Evolutionary conservation across 1,139 yeast genomes (phyloP).

Genomic region (Hyphopichia khmerensis): DNA sequence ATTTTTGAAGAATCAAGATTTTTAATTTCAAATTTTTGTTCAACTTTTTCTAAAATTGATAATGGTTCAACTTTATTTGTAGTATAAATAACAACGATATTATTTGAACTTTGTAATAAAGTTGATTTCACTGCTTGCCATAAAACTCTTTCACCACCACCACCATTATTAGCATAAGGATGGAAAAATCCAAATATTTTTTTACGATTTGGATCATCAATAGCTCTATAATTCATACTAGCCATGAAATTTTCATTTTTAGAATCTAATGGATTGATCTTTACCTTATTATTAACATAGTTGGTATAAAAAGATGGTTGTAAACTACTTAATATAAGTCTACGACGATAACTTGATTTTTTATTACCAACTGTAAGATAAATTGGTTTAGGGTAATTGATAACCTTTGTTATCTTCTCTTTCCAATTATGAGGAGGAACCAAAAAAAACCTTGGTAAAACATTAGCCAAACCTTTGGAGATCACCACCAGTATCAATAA

Average conservation of each 20-base stretch:
- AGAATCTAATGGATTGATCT: conserved; percentile 33
- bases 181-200: conserved; percentile 83
- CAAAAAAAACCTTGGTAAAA: conserved; percentile 36
- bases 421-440: conserved; percentile 49
- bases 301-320: conserved; percentile 52
- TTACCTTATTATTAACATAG: conserved; percentile 37
- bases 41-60: conserved; percentile 57
- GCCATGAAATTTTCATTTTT: conserved; percentile 22
- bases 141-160: conserved; percentile 96
- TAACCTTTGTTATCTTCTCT: conserved; percentile 34
- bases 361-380: conserved; percentile 39
- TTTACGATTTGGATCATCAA: conserved; percentile 39
- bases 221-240: conserved; percentile 34
- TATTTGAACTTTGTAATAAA: conserved; percentile 45
- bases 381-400: conserved; percentile 33
- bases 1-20: conserved; percentile 53
- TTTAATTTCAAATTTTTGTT: conserved; percentile 60
- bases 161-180: conserved; percentile 94
- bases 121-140: conserved; percentile 92
- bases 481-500: neutral
- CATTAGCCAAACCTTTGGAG: conserved; percentile 7
- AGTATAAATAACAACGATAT: conserved; percentile 76
- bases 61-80: conserved; percentile 61
- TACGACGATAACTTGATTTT: conserved; percentile 49
- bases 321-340: conserved; percentile 50